A percentile compares a stretch with the other conserved stretches of the same genome.
phyloP scores from a whole-genome alignment of 768 basidiomycete genomes.

The Naganishia vaughanmartiniae region DNA sequence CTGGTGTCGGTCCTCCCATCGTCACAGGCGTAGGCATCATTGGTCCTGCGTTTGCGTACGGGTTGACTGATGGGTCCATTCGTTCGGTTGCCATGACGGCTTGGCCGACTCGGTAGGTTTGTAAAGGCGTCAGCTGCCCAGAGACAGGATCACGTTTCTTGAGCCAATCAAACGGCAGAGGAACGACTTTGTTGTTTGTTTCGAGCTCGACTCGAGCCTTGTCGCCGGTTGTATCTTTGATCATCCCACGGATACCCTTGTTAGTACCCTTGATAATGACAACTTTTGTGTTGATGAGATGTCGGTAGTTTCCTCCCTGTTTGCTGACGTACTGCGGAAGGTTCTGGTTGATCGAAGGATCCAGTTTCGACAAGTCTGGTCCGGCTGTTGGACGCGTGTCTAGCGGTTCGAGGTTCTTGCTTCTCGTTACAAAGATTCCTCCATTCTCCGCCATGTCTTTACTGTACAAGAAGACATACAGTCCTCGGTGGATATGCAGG shows the following conservation, averaged over 20 bases:
- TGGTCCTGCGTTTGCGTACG: constrained; percentile 24
- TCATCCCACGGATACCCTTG: constrained; percentile 85
- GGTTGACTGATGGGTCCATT: constrained; percentile 22
- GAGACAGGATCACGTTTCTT: constrained; percentile 58
- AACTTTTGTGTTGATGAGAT: constrained; percentile 75
- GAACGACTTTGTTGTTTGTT: constrained; percentile 82
- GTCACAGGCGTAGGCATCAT: constrained; percentile 8
- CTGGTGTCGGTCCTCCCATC: constrained; percentile 41
- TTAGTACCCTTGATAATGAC: constrained; percentile 78
- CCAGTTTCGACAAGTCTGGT: constrained; percentile 85
- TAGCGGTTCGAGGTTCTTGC: constrained; percentile 33
- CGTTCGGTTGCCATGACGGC: constrained; percentile 29
- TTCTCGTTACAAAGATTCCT: constrained; percentile 82
- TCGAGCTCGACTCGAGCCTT: constrained; percentile 84
- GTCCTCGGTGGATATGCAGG: constrained; percentile 88
- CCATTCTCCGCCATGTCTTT: constrained; percentile 85
- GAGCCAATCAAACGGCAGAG: constrained; percentile 76
- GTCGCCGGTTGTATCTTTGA: constrained; percentile 90
- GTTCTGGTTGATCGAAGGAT: constrained; percentile 63
- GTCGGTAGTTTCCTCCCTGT: constrained; percentile 59
- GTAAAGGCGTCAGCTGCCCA: constrained; percentile 1
- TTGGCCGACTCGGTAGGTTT: constrained; percentile 1
- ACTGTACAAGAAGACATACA: constrained; percentile 90
- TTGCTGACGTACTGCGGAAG: constrained; percentile 42
- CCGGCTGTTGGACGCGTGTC: constrained; percentile 54